A percentile compares a stretch with the other conserved stretches of the same genome.
Conservation (phyloP, 2,329 filamentous ascomycete species). For the Fusarium anthophilum region DNA sequence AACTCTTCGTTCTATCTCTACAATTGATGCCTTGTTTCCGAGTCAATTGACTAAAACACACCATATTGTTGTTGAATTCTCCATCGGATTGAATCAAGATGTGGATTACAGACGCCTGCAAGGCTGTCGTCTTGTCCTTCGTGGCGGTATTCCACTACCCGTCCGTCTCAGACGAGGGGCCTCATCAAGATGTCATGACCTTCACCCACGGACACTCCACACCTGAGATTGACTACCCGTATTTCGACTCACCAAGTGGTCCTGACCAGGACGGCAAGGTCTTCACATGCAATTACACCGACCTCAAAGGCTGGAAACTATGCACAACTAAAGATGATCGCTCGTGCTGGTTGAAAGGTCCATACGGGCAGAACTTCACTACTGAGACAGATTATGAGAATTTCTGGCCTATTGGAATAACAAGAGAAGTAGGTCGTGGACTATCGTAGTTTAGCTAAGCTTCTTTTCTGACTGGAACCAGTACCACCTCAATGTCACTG, state of each 20-base stretch:
- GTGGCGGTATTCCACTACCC: slow-evolving; percentile 7
- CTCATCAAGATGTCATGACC: background rate
- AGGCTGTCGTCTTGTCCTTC: background rate
- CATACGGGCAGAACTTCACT: background rate
- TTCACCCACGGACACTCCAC: background rate
- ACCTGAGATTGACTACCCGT: background rate
- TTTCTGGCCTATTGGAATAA: background rate
- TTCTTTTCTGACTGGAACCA: background rate
- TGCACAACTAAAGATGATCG: background rate
- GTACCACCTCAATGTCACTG: background rate
- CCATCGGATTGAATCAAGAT: background rate
- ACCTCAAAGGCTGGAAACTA: background rate
- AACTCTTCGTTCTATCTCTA: background rate
- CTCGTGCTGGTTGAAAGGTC: background rate
- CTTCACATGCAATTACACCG: background rate
- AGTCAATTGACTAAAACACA: background rate
- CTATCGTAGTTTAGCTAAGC: rapidly evolving
- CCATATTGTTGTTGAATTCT: rapidly evolving
- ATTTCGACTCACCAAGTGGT: background rate
- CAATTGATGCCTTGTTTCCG: rapidly evolving
- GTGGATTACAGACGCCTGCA: slow-evolving; percentile 11
- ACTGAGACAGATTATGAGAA: background rate
- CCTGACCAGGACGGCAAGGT: background rate
- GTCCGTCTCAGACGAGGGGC: background rate
- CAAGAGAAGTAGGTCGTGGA: background rate